Evolutionary conservation across 768 basidiomycete genomes (phyloP).

Genomic region (Chalciporus sphaerocephalus): DNA sequence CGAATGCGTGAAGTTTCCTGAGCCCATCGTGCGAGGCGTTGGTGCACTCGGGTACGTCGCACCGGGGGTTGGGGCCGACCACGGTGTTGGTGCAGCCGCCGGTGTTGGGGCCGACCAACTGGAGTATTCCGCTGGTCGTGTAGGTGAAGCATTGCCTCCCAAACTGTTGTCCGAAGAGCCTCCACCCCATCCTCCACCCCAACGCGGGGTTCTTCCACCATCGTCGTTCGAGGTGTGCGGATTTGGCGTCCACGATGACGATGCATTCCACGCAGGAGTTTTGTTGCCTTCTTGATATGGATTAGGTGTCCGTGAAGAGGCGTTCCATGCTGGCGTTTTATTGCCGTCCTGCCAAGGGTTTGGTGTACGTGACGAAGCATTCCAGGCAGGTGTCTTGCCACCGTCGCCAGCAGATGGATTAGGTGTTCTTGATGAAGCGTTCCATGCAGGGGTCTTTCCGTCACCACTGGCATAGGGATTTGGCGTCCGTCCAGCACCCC

Average conservation of each 20-base stretch:
- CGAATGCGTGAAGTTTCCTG: constrained; percentile 20
- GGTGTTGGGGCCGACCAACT: constrained; percentile 38
- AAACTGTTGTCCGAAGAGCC: constrained; percentile 16
- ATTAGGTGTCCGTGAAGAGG: constrained; percentile 52
- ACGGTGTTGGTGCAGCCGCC: constrained; percentile 38
- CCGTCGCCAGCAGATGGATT: constrained; percentile 60
- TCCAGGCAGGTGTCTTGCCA: constrained; percentile 68
- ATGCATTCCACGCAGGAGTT: constrained; percentile 50
- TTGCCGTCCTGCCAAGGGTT: constrained; percentile 57
- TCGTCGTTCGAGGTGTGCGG: constrained; percentile 40
- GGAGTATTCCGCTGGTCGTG: constrained; percentile 32
- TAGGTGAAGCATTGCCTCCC: constrained; percentile 32
- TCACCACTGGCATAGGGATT: constrained; percentile 59
- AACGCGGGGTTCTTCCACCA: constrained; percentile 50
- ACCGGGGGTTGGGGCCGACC: constrained; percentile 29
- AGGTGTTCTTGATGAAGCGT: constrained; percentile 60
- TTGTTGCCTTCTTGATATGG: constrained; percentile 43
- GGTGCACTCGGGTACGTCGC: constrained; percentile 29
- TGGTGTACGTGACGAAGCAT: constrained; percentile 57
- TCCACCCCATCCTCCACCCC: constrained; percentile 32
- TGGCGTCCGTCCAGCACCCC: constrained; percentile 52
- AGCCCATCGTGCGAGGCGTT: constrained; percentile 31
- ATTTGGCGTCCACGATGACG: constrained; percentile 51
- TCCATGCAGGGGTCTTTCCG: constrained; percentile 62
- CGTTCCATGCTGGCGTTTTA: constrained; percentile 47